phyloP scores from a whole-genome alignment of 2,329 filamentous ascomycete genomes.

The Aspergillus sojae region DNA sequence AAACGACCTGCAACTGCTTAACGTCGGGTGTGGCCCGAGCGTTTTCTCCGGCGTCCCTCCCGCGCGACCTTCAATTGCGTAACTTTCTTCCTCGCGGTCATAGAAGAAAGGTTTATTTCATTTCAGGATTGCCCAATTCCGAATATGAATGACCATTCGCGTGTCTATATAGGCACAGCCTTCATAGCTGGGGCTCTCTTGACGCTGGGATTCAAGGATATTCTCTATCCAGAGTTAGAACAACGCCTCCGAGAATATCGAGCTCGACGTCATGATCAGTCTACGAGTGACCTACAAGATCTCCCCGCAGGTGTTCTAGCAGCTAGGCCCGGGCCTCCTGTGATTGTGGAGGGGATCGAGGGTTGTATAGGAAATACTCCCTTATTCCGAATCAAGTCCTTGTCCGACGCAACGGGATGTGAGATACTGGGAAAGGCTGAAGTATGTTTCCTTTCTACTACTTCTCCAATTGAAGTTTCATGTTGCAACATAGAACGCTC shows the following conservation, averaged over 20 bases:
- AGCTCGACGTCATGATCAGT: constrained; percentile 40
- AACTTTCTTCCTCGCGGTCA: not conserved
- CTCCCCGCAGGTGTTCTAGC: constrained; percentile 18
- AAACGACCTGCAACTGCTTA: constrained; percentile 8
- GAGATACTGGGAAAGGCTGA: constrained; percentile 92
- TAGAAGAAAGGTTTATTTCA: not conserved
- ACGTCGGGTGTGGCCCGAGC: constrained; percentile 39
- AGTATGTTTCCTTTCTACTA: constrained; percentile 38
- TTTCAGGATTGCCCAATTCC: not conserved
- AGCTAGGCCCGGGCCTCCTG: constrained; percentile 38
- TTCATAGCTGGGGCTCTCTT: constrained; percentile 77
- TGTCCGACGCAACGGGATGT: constrained; percentile 85
- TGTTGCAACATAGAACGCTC: not conserved
- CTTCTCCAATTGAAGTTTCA: not conserved
- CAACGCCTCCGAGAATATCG: constrained; percentile 53
- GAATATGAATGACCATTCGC: constrained; percentile 37
- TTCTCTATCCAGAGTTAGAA: constrained; percentile 75
- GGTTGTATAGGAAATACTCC: constrained; percentile 93
- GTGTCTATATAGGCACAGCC: constrained; percentile 65
- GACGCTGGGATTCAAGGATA: constrained; percentile 76
- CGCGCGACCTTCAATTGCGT: constrained; percentile 5
- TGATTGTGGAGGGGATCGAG: constrained; percentile 78
- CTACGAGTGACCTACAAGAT: constrained; percentile 11
- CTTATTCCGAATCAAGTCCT: constrained; percentile 78
- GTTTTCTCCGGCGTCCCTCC: constrained; percentile 26